These are phyloP conservation scores for Solanum stenotomum DNA, from an alignment of 257 asterid genomes.

Conservation along the genomic window DNA sequence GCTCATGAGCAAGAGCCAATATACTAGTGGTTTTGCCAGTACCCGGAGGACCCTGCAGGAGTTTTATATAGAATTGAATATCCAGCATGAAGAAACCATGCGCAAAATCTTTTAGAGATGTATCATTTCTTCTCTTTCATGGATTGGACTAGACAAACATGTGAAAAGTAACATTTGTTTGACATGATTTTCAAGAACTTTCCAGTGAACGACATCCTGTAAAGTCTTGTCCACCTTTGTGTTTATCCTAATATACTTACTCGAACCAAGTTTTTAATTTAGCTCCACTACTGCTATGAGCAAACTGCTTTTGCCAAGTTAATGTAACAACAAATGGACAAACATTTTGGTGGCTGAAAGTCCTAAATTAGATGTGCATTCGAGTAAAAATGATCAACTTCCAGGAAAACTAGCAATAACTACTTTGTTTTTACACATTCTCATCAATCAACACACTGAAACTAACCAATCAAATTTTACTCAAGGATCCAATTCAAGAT, in stretches of 20 bases:
- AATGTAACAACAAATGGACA: background rate
- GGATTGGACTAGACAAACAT: background rate
- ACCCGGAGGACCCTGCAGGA: conserved; percentile 86
- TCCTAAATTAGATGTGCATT: background rate
- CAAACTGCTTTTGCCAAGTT: background rate
- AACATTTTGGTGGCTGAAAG: background rate
- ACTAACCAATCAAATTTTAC: background rate
- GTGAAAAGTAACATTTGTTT: background rate
- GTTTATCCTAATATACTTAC: background rate
- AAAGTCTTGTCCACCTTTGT: background rate
- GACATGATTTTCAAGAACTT: background rate
- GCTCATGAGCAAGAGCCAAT: conserved; percentile 93
- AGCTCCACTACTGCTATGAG: background rate
- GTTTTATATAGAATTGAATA: background rate
- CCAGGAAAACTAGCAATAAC: background rate
- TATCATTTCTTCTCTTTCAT: background rate
- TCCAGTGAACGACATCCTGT: background rate
- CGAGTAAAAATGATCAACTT: background rate
- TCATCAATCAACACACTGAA: background rate
- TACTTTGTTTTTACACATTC: background rate
- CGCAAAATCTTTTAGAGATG: background rate
- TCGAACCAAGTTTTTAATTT: background rate
- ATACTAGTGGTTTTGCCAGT: conserved; percentile 96
- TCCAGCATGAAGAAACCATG: background rate
- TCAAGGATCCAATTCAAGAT: background rate